Conservation (phyloP, 306 rosid species). For the Lablab purpureus region DNA sequence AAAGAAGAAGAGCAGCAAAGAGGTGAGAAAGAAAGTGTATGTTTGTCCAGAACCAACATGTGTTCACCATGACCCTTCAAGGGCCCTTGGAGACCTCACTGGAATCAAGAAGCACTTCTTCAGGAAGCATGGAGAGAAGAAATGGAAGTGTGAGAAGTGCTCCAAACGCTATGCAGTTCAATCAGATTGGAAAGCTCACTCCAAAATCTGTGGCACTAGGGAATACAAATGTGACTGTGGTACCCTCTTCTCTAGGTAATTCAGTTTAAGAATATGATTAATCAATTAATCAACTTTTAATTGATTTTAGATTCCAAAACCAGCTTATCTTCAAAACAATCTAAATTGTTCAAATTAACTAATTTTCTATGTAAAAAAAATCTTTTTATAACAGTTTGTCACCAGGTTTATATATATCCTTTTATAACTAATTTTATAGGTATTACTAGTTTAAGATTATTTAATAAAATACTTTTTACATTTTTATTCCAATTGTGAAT, state of each 20-base stretch:
- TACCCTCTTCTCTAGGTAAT: slow-evolving; percentile 87
- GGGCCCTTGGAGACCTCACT: slow-evolving; percentile 92
- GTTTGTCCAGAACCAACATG: slow-evolving; percentile 81
- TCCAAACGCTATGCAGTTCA: slow-evolving; percentile 92
- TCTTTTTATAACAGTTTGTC: neutral
- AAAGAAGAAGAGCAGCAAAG: slow-evolving; percentile 70
- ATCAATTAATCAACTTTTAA: neutral
- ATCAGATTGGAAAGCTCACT: slow-evolving; percentile 97
- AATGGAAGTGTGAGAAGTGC: slow-evolving; percentile 93
- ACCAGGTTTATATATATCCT: neutral
- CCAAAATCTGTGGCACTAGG: slow-evolving; percentile 89
- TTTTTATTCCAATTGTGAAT: neutral
- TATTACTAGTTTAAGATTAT: too few species aligned
- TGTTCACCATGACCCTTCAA: slow-evolving; percentile 82
- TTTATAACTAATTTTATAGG: neutral
- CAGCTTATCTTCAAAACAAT: neutral
- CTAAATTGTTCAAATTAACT: neutral
- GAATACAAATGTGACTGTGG: slow-evolving; percentile 94
- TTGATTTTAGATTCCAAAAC: slow-evolving; percentile 7
- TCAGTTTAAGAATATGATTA: neutral
- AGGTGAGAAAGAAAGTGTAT: slow-evolving; percentile 76
- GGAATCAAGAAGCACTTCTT: slow-evolving; percentile 92
- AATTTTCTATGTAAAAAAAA: too few species aligned
- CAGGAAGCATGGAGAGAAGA: slow-evolving; percentile 94
- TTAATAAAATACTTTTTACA: too few species aligned